Conservation (phyloP, 176 grass and related monocot species). For the Rhynchospora pubera region DNA sequence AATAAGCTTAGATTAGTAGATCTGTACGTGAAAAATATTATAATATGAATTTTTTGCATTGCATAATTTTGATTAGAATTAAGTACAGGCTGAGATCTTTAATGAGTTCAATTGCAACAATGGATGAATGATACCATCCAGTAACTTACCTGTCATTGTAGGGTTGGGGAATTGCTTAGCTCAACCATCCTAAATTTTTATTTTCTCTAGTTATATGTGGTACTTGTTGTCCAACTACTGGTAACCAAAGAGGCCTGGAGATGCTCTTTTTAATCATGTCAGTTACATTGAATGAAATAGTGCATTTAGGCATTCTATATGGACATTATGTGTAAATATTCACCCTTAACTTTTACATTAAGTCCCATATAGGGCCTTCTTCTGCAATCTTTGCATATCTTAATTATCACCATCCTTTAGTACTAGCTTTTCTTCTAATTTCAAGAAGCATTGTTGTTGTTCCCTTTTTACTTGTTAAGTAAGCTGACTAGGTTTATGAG, state of each 20-base stretch:
- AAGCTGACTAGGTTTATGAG: too few relatives aligned
- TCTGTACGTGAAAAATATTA: background rate
- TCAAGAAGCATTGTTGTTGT: too few relatives aligned
- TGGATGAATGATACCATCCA: background rate
- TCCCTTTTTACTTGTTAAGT: too few relatives aligned
- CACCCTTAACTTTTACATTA: background rate
- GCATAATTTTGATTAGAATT: background rate
- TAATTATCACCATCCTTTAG: too few relatives aligned
- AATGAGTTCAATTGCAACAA: background rate
- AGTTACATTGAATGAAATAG: background rate
- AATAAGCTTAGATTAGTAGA: background rate
- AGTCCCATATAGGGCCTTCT: background rate
- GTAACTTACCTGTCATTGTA: background rate
- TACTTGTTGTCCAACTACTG: background rate
- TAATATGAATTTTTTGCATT: background rate
- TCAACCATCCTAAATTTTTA: background rate
- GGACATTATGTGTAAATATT: background rate
- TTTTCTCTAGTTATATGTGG: background rate
- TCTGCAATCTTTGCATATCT: background rate
- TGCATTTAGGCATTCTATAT: background rate
- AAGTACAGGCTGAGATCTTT: background rate
- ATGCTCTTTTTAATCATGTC: background rate
- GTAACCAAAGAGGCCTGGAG: background rate
- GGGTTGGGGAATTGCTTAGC: background rate
- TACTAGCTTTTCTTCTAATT: too few relatives aligned